phyloP scores from a whole-genome alignment of 768 basidiomycete genomes.

The Dentipellis sp. region DNA sequence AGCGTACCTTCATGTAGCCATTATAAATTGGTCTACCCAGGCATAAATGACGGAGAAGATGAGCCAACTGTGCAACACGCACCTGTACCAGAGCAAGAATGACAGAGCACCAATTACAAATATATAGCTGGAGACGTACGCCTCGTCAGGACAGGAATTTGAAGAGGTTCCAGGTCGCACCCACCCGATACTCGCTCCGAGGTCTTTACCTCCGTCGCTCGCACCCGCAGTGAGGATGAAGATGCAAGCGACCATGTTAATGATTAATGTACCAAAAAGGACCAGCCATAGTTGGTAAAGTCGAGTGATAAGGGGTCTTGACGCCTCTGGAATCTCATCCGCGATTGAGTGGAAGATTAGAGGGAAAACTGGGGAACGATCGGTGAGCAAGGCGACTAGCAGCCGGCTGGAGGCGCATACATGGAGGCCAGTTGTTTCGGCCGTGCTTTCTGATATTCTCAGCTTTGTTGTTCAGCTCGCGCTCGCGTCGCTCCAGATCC shows the following conservation, averaged over 20 bases:
- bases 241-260: constrained; percentile 90
- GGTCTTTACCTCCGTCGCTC: constrained; percentile 65
- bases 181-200: constrained; percentile 78
- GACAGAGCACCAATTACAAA: constrained; percentile 69
- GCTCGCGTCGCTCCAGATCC: constrained; percentile 73
- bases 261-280: constrained; percentile 66
- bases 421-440: constrained; percentile 90
- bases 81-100: constrained; percentile 96
- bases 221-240: constrained; percentile 74
- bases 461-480: constrained; percentile 58
- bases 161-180: constrained; percentile 18
- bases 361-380: constrained; percentile 61
- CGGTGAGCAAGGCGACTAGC: not conserved
- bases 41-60: constrained; percentile 9
- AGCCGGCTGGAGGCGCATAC: constrained; percentile 33
- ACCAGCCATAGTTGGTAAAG: constrained; percentile 94
- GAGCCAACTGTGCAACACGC: constrained; percentile 19
- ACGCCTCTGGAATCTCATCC: constrained; percentile 82
- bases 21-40: constrained; percentile 82
- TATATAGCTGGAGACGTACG: constrained; percentile 50
- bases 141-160: constrained; percentile 12
- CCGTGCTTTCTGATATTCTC: constrained; percentile 67
- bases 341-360: constrained; percentile 89
- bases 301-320: constrained; percentile 70
- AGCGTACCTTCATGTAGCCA: constrained; percentile 86